Conservation (phyloP, 2,329 filamentous ascomycete genomes). For the Fusarium anthophilum region DNA sequence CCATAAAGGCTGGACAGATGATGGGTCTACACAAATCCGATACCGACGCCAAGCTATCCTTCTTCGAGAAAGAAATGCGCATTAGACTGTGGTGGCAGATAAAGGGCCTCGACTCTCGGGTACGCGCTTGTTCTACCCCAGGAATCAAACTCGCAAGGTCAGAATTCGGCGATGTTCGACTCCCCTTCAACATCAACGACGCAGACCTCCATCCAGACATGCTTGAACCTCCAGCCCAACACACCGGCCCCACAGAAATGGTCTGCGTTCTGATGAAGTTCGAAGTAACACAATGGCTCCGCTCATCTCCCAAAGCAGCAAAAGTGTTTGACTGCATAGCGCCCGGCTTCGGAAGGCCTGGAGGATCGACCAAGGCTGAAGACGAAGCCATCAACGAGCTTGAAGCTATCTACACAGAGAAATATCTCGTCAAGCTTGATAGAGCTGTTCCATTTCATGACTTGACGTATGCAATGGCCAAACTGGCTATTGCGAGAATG, state of each 20-base stretch:
- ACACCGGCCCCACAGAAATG: conserved; percentile 65
- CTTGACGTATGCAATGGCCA: conserved; percentile 34
- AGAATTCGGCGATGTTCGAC: conserved; percentile 34
- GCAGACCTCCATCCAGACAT: conserved; percentile 61
- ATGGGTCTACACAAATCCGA: conserved; percentile 38
- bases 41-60: conserved; percentile 12
- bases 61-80: conserved; percentile 44
- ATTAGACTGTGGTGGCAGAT: conserved; percentile 45
- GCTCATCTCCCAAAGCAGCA: conserved; percentile 31
- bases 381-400: conserved; percentile 43
- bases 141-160: background rate
- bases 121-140: background rate
- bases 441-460: conserved; percentile 43
- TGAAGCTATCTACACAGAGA: conserved; percentile 37
- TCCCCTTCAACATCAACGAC: conserved; percentile 67
- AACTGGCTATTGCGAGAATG: conserved; percentile 41
- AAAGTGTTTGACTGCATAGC: conserved; percentile 31
- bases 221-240: conserved; percentile 55
- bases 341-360: background rate
- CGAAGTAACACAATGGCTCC: conserved; percentile 42
- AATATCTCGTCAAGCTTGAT: conserved; percentile 38
- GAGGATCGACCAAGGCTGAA: conserved; percentile 7
- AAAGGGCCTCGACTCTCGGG: conserved; percentile 29
- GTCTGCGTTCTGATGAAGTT: conserved; percentile 51
- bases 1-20: conserved; percentile 39